Evolutionary conservation across 768 basidiomycete genomes (phyloP), one percentile per base, ranked within the genome.

Genomic region (Mrakia gelida): DNA sequence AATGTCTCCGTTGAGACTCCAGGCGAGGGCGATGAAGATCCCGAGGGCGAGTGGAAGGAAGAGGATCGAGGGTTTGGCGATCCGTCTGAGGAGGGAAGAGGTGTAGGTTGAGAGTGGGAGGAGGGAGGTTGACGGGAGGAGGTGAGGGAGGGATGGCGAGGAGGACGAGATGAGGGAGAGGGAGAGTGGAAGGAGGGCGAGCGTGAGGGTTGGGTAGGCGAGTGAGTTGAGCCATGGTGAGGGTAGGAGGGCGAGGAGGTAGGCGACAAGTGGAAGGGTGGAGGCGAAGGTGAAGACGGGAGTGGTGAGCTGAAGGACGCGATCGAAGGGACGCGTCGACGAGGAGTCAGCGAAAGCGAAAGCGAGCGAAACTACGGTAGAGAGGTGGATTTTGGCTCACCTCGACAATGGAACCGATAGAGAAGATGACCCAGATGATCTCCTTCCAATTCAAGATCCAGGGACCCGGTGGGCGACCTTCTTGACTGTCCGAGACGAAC

Each of bases 1-100:
- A 18, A 70, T 70, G 23, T 70, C 67, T 18, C 67, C 67, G 67
- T 70, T 70, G 21, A 70, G 38, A n/a, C 67, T 70, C 67, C 67
- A 70, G 26, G 67, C 38, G 41, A 70, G 67, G 10, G 38, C 67
- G 67, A 70, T 3, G 67, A 70, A 70, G 38, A 70, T 34, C 0
- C 23, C 38, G 38, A 23, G 23, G 1, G 41, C 38, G 67, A 70
- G 67, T 15, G 67, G 67, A 18, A 70, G 67, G 67, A 70, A 70
- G 34, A 70, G 67, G 21, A 70, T 16, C 2, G 67, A 41, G 9
- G 67, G 67, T 70, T 70, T 70, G 34, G 67, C 3, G 16, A 70
- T 18, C 11, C 67, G 32, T 7, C 0, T 11, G 67, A 70, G 38
- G 26, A 70, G 67, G 26, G 41, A 41, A 8, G 67, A 41, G 11